Conservation (phyloP, 2,329 filamentous ascomycete genomes). For the Penicillium sp. region DNA sequence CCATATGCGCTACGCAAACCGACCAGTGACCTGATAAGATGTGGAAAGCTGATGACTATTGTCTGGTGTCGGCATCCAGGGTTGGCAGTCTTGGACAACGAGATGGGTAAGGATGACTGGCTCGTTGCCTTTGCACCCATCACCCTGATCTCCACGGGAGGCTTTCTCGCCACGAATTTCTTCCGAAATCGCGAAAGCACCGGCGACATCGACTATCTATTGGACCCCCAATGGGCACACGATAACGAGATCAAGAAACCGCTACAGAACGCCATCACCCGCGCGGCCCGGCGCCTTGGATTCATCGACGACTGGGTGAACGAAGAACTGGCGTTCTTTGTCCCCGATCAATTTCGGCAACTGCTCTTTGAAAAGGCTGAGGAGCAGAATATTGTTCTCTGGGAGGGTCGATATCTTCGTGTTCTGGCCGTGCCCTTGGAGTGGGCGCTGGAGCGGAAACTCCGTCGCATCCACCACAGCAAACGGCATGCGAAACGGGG, state of each 20-base stretch:
- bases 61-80: conserved; percentile 9
- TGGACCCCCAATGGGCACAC: conserved; percentile 28
- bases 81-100: conserved; percentile 26
- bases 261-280: conserved; percentile 20
- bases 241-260: conserved; percentile 29
- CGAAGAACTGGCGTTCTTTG: conserved; percentile 29
- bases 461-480: conserved; percentile 25
- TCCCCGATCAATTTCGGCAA: conserved; percentile 18
- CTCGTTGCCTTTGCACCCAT: conserved; percentile 31
- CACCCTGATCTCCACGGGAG: conserved; percentile 25
- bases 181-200: conserved; percentile 28
- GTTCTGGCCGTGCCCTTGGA: conserved; percentile 31
- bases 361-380: conserved; percentile 25
- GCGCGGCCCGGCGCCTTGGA: conserved; percentile 18
- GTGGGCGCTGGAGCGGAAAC: conserved; percentile 33
- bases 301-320: conserved; percentile 27
- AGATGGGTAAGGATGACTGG: conserved; percentile 26
- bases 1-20: no score
- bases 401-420: conserved; percentile 22
- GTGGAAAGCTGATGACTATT: not conserved
- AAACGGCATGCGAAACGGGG: conserved; percentile 18
- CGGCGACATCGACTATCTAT: conserved; percentile 28
- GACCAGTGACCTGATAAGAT: no score
- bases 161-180: conserved; percentile 27
- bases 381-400: conserved; percentile 29